phyloP scores from a whole-genome alignment of 768 basidiomycete species.

The Imleria badia region DNA sequence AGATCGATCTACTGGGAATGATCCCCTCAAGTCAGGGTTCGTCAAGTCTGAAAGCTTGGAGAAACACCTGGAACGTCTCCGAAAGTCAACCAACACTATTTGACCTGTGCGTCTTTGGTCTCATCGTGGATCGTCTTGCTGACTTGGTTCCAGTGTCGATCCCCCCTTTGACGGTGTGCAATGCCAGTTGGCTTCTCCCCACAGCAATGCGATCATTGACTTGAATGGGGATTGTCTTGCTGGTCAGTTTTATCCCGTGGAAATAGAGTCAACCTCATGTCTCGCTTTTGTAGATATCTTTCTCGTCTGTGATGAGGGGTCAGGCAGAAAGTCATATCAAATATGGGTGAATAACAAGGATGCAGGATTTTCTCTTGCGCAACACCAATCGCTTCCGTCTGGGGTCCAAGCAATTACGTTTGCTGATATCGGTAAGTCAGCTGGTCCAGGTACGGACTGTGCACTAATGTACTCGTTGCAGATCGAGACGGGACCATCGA shows the following conservation, averaged over 20 bases:
- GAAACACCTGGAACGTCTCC: slow-evolving; percentile 74
- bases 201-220: slow-evolving; percentile 93
- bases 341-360: slow-evolving; percentile 90
- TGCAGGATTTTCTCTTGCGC: slow-evolving; percentile 68
- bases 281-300: slow-evolving; percentile 66
- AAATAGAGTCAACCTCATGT: background rate
- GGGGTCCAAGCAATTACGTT: slow-evolving; percentile 82
- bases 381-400: slow-evolving; percentile 65
- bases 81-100: slow-evolving; percentile 55
- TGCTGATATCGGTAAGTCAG: slow-evolving; percentile 76
- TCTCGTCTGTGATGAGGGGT: slow-evolving; percentile 74
- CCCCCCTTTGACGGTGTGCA: slow-evolving; percentile 61
- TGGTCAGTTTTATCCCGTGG: slow-evolving; percentile 41
- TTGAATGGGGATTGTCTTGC: slow-evolving; percentile 95
- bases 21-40: slow-evolving; percentile 40
- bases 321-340: slow-evolving; percentile 67
- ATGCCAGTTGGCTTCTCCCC: slow-evolving; percentile 83
- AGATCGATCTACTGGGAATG: slow-evolving; percentile 81
- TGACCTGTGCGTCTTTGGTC: slow-evolving; percentile 51
- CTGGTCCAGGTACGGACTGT: background rate
- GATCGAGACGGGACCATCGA: slow-evolving; percentile 98
- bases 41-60: slow-evolving; percentile 64
- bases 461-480: slow-evolving; percentile 26
- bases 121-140: background rate
- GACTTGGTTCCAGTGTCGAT: slow-evolving; percentile 42